These are phyloP conservation scores for Epichloe gansuensis DNA, from an alignment of 2,329 filamentous ascomycete species.

Conservation along the genomic window DNA sequence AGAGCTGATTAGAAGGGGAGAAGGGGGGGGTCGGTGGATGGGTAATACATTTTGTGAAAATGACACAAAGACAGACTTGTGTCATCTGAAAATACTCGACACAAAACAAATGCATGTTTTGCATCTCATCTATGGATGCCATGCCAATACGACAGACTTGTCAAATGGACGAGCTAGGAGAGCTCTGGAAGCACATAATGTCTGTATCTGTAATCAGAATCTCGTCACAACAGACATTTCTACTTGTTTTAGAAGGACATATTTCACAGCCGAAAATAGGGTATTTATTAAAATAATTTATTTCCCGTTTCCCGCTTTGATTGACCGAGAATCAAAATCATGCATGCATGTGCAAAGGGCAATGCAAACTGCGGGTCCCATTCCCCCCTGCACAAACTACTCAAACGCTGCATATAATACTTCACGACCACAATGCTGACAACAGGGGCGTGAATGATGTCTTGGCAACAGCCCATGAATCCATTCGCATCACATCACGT, in stretches of 20 bases:
- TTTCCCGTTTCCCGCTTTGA: no score
- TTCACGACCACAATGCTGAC: background rate
- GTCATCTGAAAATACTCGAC: no score
- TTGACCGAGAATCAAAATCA: background rate
- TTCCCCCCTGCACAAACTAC: background rate
- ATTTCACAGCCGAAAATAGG: no score
- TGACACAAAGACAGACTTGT: no score
- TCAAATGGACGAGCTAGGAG: background rate
- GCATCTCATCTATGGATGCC: background rate
- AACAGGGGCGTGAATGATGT: background rate
- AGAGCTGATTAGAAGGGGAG: no score
- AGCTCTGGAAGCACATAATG: no score
- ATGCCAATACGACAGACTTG: background rate
- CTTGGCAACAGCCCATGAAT: background rate
- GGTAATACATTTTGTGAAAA: no score
- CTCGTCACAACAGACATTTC: no score
- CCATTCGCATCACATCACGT: background rate
- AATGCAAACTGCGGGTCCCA: background rate
- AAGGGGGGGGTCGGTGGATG: no score
- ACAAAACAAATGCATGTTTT: background rate
- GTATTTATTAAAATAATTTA: no score
- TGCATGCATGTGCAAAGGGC: background rate
- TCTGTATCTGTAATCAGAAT: no score
- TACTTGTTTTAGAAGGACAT: no score
- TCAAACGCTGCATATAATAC: background rate